Evolutionary conservation across 1,284 basidiomycete species (phyloP).

Genomic region (Cutaneotrichosporon sp.): DNA sequence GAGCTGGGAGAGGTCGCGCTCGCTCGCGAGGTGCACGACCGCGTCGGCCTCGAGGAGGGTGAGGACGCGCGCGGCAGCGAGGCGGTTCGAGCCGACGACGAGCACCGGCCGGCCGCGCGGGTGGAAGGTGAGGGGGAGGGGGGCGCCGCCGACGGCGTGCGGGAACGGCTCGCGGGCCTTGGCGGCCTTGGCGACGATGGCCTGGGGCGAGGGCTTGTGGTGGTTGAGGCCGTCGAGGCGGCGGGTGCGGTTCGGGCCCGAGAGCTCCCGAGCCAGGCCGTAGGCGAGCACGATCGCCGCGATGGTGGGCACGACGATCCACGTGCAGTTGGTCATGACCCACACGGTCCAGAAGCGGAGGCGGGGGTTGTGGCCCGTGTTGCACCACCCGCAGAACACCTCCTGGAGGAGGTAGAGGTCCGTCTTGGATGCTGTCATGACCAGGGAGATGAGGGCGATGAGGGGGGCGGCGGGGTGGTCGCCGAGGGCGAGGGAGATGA

Average conservation of each 20-base stretch:
- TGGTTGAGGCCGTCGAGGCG: background rate
- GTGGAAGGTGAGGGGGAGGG: slow-evolving; percentile 76
- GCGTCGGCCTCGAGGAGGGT: slow-evolving; percentile 81
- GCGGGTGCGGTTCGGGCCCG: background rate
- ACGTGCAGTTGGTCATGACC: slow-evolving; percentile 70
- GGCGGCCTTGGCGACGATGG: background rate
- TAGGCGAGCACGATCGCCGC: slow-evolving; percentile 35
- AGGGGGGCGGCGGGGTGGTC: slow-evolving; percentile 59
- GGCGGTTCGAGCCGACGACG: slow-evolving; percentile 71
- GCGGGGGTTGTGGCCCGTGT: slow-evolving; percentile 70
- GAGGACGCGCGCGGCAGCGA: slow-evolving; percentile 79
- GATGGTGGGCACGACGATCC: slow-evolving; percentile 44
- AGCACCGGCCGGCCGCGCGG: slow-evolving; percentile 60
- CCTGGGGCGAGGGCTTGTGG: background rate
- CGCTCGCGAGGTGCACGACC: slow-evolving; percentile 65
- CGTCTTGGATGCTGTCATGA: slow-evolving; percentile 83
- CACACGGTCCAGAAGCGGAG: slow-evolving; percentile 62
- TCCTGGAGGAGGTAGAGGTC: slow-evolving; percentile 72
- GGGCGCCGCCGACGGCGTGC: slow-evolving; percentile 61
- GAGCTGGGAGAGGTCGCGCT: slow-evolving; percentile 45
- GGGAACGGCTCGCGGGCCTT: slow-evolving; percentile 34
- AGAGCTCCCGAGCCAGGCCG: slow-evolving; percentile 35
- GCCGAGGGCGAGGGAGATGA: slow-evolving; percentile 72
- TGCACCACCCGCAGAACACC: slow-evolving; percentile 59
- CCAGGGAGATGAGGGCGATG: slow-evolving; percentile 69